Conservation (phyloP, 345 rosid genomes). For the Trapa bicornis region DNA sequence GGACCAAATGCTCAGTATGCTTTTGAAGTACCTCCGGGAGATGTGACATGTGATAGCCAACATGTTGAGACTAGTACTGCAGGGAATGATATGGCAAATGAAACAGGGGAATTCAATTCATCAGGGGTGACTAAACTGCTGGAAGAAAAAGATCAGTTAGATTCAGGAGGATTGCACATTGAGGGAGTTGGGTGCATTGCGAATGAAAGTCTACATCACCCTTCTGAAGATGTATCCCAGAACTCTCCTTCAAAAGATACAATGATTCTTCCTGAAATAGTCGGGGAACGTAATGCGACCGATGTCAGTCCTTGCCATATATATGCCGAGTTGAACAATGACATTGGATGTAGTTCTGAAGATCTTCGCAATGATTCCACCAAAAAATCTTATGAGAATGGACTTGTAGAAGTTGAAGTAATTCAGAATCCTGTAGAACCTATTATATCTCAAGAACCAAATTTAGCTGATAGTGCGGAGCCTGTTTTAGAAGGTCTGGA, state of each 20-base stretch:
- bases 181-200: not conserved
- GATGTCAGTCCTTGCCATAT: not conserved
- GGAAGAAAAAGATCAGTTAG: not conserved
- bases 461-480: not conserved
- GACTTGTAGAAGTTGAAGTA: constrained; percentile 5
- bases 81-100: not conserved
- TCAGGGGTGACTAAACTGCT: not conserved
- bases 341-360: not conserved
- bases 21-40: constrained; percentile 7
- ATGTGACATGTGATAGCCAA: constrained; percentile 1
- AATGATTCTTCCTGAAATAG: not conserved
- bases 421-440: not conserved
- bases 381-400: not conserved
- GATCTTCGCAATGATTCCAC: not conserved
- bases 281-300: not conserved
- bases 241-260: not conserved
- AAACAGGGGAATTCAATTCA: not conserved
- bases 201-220: not conserved
- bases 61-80: not conserved
- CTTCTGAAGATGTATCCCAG: not conserved
- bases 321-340: not conserved
- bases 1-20: constrained; percentile 8
- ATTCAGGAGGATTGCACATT: not conserved
- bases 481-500: not conserved
- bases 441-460: not conserved